These are phyloP conservation scores for Flaveria brownii DNA, from an alignment of 129 eudicot genomes.

Conservation along the genomic window DNA sequence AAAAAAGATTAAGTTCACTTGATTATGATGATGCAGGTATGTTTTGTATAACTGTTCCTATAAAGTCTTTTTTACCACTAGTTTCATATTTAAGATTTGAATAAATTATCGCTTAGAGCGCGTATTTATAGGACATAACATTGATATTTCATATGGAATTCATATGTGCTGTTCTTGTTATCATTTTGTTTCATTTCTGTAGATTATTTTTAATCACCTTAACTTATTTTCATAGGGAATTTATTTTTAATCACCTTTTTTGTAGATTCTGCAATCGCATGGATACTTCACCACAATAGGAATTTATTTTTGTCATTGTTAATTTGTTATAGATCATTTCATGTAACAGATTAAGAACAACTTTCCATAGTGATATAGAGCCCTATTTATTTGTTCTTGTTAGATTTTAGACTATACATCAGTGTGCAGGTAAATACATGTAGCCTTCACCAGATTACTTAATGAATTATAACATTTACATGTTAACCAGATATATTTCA, in stretches of 20 bases:
- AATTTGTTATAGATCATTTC: slow-evolving; percentile 17
- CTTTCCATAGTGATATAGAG: not conserved
- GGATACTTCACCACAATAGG: slow-evolving; percentile 8
- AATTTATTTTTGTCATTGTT: not conserved
- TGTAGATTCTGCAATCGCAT: slow-evolving; percentile 1
- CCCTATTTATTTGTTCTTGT: not conserved
- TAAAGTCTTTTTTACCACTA: not conserved
- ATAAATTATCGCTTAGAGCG: not conserved
- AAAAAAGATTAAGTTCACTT: slow-evolving; percentile 6
- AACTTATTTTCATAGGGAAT: not conserved
- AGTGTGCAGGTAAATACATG: not conserved
- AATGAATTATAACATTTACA: not conserved
- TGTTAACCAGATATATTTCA: not conserved
- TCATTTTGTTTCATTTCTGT: not conserved
- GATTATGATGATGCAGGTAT: slow-evolving; percentile 18
- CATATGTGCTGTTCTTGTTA: not conserved
- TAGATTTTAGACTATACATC: not conserved
- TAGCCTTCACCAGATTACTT: not conserved
- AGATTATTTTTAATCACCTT: not conserved
- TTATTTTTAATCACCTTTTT: not conserved
- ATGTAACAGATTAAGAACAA: slow-evolving; percentile 13
- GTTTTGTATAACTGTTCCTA: not conserved
- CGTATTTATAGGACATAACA: not conserved
- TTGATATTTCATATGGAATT: slow-evolving; percentile 2
- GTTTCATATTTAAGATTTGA: not conserved